phyloP scores from a whole-genome alignment of 2,329 filamentous ascomycete genomes.

The Colletotrichum spaethianum region DNA sequence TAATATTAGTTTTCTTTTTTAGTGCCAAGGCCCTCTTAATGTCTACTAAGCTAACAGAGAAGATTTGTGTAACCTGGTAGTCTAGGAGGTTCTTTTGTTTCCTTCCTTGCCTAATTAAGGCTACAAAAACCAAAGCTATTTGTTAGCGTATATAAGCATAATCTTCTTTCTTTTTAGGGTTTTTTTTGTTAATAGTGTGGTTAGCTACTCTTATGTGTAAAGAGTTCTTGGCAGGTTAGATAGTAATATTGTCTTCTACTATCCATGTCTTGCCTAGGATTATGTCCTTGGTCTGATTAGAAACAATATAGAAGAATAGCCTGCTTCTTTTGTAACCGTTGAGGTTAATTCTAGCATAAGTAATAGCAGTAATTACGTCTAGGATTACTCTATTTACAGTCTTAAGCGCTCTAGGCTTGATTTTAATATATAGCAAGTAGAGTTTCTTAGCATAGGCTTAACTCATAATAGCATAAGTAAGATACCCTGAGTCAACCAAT shows the following conservation, averaged over 20 bases:
- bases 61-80: not conserved
- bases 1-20: not conserved
- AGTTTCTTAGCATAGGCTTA: not conserved
- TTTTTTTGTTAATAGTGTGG: not conserved
- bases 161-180: not conserved
- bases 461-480: not conserved
- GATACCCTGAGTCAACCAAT: not conserved
- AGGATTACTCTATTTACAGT: not conserved
- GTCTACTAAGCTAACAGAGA: not conserved
- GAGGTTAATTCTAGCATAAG: not conserved
- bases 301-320: not conserved
- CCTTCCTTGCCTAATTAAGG: not conserved
- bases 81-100: not conserved
- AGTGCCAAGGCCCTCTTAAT: no score
- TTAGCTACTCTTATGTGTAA: not conserved
- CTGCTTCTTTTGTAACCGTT: not conserved
- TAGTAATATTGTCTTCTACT: no score
- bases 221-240: not conserved
- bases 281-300: no score
- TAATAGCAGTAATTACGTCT: not conserved
- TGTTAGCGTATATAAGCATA: not conserved
- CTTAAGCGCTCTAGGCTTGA: not conserved
- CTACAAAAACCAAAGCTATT: not conserved
- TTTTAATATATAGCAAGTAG: not conserved
- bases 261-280: no score